A percentile compares a stretch with the other conserved stretches of the same genome.
Conservation (phyloP, 1,284 basidiomycete species). For the Cryptococcus sp. region DNA sequence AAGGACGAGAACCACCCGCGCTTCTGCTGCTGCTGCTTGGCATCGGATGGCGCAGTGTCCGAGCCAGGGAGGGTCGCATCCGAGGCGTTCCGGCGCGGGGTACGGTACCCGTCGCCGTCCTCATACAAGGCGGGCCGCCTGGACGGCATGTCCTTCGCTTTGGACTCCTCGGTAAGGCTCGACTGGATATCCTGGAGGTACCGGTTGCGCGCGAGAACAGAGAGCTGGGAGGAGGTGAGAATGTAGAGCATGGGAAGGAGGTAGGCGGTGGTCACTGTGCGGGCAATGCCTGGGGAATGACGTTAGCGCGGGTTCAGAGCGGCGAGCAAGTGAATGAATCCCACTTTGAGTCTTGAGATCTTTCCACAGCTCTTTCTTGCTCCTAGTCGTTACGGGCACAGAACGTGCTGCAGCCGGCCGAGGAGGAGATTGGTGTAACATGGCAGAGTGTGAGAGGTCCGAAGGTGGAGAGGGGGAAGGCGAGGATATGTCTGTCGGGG, state of each 20-base stretch:
- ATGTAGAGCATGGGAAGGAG: constrained; percentile 47
- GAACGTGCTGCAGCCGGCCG: background rate
- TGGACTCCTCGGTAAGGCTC: constrained; percentile 1
- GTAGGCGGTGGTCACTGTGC: constrained; percentile 46
- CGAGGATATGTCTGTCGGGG: constrained; percentile 41
- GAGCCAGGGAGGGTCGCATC: background rate
- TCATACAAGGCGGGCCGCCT: background rate
- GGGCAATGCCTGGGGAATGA: constrained; percentile 35
- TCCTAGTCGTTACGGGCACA: constrained; percentile 14
- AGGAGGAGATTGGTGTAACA: constrained; percentile 22
- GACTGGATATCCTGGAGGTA: constrained; percentile 42
- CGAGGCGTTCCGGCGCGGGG: constrained; percentile 3
- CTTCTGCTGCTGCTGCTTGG: constrained; percentile 6
- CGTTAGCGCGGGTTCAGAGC: background rate
- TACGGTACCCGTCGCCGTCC: constrained; percentile 1
- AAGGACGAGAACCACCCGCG: constrained; percentile 32
- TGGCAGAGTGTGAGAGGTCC: constrained; percentile 22
- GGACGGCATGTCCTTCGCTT: background rate
- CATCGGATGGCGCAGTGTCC: background rate
- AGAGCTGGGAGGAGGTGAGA: constrained; percentile 46
- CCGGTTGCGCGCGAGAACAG: constrained; percentile 42
- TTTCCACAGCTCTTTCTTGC: constrained; percentile 49
- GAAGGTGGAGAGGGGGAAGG: constrained; percentile 35
- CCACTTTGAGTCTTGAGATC: constrained; percentile 48
- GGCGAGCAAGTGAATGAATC: constrained; percentile 1